Evolutionary conservation across 345 rosid genomes (phyloP).

Genomic region (Linum usitatissimum): DNA sequence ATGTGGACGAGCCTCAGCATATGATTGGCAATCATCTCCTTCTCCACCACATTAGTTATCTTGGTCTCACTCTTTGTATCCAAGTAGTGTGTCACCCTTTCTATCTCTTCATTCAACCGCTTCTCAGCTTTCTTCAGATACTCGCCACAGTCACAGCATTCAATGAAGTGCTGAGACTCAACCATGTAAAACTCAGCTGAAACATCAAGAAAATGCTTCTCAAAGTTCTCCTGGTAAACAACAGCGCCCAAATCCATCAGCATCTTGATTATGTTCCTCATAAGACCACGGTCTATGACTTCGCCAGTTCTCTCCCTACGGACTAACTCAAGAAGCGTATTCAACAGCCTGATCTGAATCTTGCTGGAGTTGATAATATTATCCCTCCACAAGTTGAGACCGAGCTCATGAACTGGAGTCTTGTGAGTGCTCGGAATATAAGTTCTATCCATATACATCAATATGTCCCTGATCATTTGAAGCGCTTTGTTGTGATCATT

Average conservation of each 20-base stretch:
- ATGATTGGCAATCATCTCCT: conserved; percentile 97
- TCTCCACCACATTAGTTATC: conserved; percentile 93
- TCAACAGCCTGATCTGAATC: conserved; percentile 61
- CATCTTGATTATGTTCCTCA: conserved; percentile 92
- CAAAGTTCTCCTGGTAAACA: conserved; percentile 95
- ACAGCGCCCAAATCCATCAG: conserved; percentile 84
- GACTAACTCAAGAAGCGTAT: conserved; percentile 80
- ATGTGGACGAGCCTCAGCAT: conserved; percentile 91
- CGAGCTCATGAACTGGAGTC: conserved; percentile 90
- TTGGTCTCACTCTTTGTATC: conserved; percentile 78
- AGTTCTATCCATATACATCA: conserved; percentile 98
- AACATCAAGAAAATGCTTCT: conserved; percentile 80
- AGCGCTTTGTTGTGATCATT: conserved; percentile 93
- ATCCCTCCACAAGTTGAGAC: conserved; percentile 88
- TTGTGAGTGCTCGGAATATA: conserved; percentile 65
- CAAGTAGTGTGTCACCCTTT: conserved; percentile 86
- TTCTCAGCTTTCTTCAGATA: conserved; percentile 85
- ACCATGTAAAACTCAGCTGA: conserved; percentile 85
- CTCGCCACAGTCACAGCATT: conserved; percentile 90
- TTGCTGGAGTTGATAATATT: conserved; percentile 58
- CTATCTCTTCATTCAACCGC: conserved; percentile 89
- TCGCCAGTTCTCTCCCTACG: conserved; percentile 77
- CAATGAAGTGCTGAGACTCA: conserved; percentile 89
- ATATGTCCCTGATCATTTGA: conserved; percentile 94
- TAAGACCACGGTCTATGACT: conserved; percentile 81